Evolutionary conservation across 805 yeast species (phyloP).

Genomic region (Suhomyces sp.): DNA sequence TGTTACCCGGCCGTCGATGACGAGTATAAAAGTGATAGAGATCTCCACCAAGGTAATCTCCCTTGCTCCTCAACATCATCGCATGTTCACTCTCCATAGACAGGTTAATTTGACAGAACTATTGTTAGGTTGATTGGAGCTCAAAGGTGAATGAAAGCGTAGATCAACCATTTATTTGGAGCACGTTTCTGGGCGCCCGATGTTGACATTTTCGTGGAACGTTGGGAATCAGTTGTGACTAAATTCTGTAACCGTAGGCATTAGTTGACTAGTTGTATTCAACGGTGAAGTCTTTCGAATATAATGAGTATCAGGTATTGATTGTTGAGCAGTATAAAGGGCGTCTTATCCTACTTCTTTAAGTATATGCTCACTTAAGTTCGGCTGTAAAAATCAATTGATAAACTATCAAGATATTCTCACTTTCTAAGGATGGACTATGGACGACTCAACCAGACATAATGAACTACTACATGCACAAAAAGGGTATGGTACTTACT

Average conservation of each 20-base stretch:
- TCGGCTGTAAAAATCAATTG: too few species aligned
- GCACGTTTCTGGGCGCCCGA: constrained; percentile 51
- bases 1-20: constrained; percentile 5
- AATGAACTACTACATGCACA: constrained; percentile 20
- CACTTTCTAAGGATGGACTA: too few species aligned
- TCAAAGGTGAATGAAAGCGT: constrained; percentile 36
- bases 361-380: too few species aligned
- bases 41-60: neutral
- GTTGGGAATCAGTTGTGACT: constrained; percentile 49
- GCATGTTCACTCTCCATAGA: constrained; percentile 34
- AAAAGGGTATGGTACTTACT: constrained; percentile 23
- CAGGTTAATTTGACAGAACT: constrained; percentile 12
- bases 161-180: constrained; percentile 36
- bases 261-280: too few species aligned
- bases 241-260: constrained; percentile 18
- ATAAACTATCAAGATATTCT: too few species aligned
- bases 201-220: constrained; percentile 40
- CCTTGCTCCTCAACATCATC: constrained; percentile 31
- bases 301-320: too few species aligned
- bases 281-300: too few species aligned
- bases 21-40: neutral
- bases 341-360: too few species aligned
- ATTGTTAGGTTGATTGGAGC: constrained; percentile 21
- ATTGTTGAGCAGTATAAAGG: too few species aligned
- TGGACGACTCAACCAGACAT: constrained; percentile 10